phyloP scores from a whole-genome alignment of 2,329 filamentous ascomycete species.

The Colletotrichum cereale region DNA sequence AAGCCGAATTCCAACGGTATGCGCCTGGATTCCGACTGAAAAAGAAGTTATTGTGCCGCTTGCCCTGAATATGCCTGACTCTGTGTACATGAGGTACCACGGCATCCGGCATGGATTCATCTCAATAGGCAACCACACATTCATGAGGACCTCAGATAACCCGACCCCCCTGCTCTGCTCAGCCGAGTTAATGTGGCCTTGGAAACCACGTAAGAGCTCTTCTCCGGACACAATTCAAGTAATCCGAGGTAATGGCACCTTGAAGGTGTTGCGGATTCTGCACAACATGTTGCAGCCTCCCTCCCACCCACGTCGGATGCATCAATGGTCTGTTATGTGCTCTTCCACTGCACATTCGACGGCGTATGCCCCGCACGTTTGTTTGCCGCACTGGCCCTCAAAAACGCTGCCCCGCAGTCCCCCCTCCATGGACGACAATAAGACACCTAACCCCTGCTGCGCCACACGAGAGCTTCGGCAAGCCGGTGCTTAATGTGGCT shows the following conservation, averaged over 20 bases:
- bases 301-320: conserved; percentile 4
- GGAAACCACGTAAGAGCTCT: not conserved
- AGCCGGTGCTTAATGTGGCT: conserved; percentile 21
- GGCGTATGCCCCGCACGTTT: conserved; percentile 35
- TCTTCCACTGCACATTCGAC: conserved; percentile 7
- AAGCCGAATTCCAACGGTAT: not conserved
- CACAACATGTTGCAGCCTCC: conserved; percentile 29
- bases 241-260: not conserved
- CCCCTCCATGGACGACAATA: conserved; percentile 1
- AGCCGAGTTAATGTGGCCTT: not conserved
- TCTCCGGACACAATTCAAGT: not conserved
- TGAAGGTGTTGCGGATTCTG: conserved; percentile 22
- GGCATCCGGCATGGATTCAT: not conserved
- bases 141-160: not conserved
- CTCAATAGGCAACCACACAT: not conserved
- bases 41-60: not conserved
- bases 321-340: conserved; percentile 22
- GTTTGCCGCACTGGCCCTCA: conserved; percentile 24
- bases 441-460: conserved; percentile 21
- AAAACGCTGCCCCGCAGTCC: conserved; percentile 30
- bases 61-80: not conserved
- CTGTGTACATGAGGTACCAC: not conserved
- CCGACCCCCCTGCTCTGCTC: not conserved
- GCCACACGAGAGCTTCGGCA: conserved; percentile 20
- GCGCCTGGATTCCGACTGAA: not conserved